phyloP scores from a whole-genome alignment of 1,284 basidiomycete genomes.

The Moesziomyces globuligerus region DNA sequence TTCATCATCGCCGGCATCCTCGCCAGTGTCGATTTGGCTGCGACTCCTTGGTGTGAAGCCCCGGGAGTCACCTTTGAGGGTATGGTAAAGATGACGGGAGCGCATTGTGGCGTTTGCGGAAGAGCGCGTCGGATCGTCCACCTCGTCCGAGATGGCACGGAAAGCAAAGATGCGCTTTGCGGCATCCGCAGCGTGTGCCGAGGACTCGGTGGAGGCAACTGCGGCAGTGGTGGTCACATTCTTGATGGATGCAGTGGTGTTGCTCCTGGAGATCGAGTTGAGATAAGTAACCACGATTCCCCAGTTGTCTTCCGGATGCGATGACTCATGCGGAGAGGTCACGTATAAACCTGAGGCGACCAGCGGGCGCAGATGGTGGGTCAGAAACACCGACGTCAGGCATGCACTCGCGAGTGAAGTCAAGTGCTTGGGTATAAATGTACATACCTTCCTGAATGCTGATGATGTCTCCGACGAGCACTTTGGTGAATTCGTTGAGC shows the following conservation, averaged over 20 bases:
- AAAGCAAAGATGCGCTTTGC: slow-evolving; percentile 49
- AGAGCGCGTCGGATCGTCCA: slow-evolving; percentile 9
- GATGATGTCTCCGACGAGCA: slow-evolving; percentile 85
- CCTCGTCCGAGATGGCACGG: slow-evolving; percentile 56
- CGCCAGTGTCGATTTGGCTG: slow-evolving; percentile 1
- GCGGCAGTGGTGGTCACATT: slow-evolving; percentile 37
- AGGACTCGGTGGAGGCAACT: slow-evolving; percentile 2
- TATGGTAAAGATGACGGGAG: slow-evolving; percentile 33
- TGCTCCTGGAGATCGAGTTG: slow-evolving; percentile 30
- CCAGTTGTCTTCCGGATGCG: slow-evolving; percentile 61
- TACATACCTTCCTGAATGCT: slow-evolving; percentile 78
- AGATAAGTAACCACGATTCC: slow-evolving; percentile 56
- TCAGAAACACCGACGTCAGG: not conserved
- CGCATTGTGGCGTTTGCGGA: slow-evolving; percentile 3
- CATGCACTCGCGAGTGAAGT: not conserved
- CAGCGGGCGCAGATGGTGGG: not conserved
- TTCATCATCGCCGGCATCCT: slow-evolving; percentile 18
- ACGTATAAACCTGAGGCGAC: slow-evolving; percentile 46
- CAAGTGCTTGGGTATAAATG: not conserved
- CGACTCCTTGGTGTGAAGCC: not conserved
- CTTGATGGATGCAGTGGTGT: slow-evolving; percentile 51
- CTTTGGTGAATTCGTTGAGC: slow-evolving; percentile 70
- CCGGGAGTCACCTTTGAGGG: slow-evolving; percentile 5
- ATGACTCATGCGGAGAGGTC: slow-evolving; percentile 53
- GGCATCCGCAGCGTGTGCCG: slow-evolving; percentile 4